A percentile compares a stretch with the other conserved stretches of the same genome.
These are phyloP conservation scores for Trichoderma lentiforme DNA, from an alignment of 2,329 filamentous ascomycete genomes.

Conservation along the genomic window DNA sequence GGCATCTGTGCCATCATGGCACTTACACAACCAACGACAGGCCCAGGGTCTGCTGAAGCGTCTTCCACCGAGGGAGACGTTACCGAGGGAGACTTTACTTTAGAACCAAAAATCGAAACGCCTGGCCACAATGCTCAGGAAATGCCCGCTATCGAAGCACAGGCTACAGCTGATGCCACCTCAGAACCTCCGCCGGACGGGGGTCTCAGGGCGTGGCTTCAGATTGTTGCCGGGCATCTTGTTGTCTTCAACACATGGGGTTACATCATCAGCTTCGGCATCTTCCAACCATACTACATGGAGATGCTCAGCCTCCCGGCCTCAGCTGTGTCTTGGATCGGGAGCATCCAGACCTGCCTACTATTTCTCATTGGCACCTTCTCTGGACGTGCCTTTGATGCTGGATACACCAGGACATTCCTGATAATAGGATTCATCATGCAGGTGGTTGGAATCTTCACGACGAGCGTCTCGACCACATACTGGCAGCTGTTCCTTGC, in stretches of 20 bases:
- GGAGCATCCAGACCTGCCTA: constrained; percentile 45
- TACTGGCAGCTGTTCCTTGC: constrained; percentile 50
- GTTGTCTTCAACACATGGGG: constrained; percentile 40
- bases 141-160: not conserved
- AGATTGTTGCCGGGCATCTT: constrained; percentile 38
- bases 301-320: constrained; percentile 30
- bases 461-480: constrained; percentile 39
- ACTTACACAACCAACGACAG: not conserved
- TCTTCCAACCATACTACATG: constrained; percentile 40
- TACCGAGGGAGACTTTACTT: not conserved
- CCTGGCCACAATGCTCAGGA: not conserved
- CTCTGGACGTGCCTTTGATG: constrained; percentile 41
- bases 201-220: constrained; percentile 37
- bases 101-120: not conserved
- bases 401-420: constrained; percentile 37
- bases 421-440: constrained; percentile 38
- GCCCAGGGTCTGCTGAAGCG: not conserved
- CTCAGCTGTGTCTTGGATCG: constrained; percentile 47
- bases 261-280: constrained; percentile 39
- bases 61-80: not conserved
- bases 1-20: not conserved
- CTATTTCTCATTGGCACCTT: constrained; percentile 40
- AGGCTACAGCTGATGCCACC: not conserved
- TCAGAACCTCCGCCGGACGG: constrained; percentile 33
- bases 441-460: constrained; percentile 45